phyloP scores from a whole-genome alignment of 148 eudicot genomes.

The Rhododendron ovatum region DNA sequence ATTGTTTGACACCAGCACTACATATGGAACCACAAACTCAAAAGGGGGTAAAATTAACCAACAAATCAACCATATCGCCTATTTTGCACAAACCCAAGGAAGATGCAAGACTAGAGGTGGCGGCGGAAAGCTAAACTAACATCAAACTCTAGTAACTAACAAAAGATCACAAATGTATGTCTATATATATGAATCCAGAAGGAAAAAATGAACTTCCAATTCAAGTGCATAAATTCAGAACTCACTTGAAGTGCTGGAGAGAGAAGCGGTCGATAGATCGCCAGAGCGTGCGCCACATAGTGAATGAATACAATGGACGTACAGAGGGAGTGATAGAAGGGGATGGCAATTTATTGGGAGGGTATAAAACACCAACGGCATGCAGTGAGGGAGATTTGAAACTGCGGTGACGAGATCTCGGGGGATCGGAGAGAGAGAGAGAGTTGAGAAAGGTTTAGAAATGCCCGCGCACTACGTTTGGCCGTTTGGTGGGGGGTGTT shows the following conservation, averaged over 20 bases:
- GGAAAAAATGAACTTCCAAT: background rate
- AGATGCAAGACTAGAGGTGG: background rate
- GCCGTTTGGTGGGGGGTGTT: background rate
- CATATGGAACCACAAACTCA: background rate
- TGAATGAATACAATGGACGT: background rate
- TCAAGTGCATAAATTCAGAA: background rate
- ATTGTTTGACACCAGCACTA: background rate
- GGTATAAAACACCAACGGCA: background rate
- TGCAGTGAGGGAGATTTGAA: background rate
- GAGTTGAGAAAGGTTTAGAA: background rate
- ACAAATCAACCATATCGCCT: background rate
- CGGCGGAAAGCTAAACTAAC: background rate
- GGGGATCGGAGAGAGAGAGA: background rate
- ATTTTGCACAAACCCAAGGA: background rate
- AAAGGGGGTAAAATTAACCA: background rate
- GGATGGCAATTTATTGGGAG: background rate
- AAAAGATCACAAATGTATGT: background rate
- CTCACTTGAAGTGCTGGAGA: constrained; percentile 42
- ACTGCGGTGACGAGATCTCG: background rate
- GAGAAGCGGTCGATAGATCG: constrained; percentile 55
- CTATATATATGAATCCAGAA: background rate
- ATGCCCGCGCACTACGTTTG: background rate
- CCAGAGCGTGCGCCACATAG: constrained; percentile 50
- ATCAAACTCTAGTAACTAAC: background rate
- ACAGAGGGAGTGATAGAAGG: background rate